A percentile compares a stretch with the other conserved stretches of the same genome.
Conservation (phyloP, 2,329 filamentous ascomycete genomes). For the Hirsutella thompsonii region DNA sequence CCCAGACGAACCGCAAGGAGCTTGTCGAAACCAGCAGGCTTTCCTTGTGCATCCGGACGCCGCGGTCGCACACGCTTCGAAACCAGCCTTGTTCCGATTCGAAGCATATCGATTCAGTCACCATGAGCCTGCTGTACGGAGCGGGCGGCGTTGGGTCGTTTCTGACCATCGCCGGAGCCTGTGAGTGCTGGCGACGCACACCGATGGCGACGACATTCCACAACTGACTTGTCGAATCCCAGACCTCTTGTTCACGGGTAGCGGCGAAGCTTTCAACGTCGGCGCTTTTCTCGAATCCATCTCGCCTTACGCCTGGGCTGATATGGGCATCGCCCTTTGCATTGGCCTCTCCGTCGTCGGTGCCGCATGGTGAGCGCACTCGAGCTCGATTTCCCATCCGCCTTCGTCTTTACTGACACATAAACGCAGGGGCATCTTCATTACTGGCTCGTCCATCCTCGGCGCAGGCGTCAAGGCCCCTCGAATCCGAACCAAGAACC, state of each 20-base stretch:
- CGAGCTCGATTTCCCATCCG: neutral
- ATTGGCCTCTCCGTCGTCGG: slow-evolving; percentile 94
- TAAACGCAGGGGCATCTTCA: slow-evolving; percentile 79
- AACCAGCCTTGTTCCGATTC: neutral
- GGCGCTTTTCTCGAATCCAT: slow-evolving; percentile 89
- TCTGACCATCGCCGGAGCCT: slow-evolving; percentile 62
- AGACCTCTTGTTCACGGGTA: slow-evolving; percentile 99
- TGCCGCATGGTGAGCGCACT: slow-evolving; percentile 70
- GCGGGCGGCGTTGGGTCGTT: slow-evolving; percentile 55
- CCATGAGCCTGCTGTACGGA: slow-evolving; percentile 64
- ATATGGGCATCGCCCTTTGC: slow-evolving; percentile 80
- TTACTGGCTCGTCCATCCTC: slow-evolving; percentile 93
- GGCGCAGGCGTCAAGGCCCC: slow-evolving; percentile 94
- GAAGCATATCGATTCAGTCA: slow-evolving; percentile 9
- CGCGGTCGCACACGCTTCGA: neutral
- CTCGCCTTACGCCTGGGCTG: slow-evolving; percentile 90
- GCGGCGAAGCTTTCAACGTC: slow-evolving; percentile 93
- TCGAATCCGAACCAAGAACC: slow-evolving; percentile 96
- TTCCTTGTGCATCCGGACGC: neutral
- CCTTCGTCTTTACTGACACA: slow-evolving; percentile 1
- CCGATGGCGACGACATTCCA: neutral
- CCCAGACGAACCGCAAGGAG: neutral
- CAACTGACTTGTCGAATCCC: too few relatives aligned
- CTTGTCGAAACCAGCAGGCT: neutral
- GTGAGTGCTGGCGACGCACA: slow-evolving; percentile 37